Percentiles rank a stretch among this genome's conserved stretches.
Conservation (phyloP, 169 alveolate genomes). For the Cryptosporidium canis region DNA sequence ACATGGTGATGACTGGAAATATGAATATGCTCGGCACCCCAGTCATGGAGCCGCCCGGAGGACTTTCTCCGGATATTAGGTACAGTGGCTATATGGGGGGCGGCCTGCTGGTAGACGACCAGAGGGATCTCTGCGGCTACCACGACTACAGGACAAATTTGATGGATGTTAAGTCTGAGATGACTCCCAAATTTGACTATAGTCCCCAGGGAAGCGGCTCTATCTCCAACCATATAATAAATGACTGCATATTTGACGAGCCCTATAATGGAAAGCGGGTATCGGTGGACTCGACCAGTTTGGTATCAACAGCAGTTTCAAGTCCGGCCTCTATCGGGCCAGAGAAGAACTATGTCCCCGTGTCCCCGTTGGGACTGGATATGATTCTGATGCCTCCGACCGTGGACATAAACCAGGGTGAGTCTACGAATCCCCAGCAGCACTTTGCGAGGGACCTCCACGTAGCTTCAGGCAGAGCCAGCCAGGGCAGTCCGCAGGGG, state of each 20-base stretch:
- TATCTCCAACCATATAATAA: not conserved
- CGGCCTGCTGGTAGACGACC: conserved; percentile 10
- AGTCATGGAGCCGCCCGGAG: conserved; percentile 3
- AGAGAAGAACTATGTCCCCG: conserved; percentile 38
- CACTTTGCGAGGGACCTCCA: not conserved
- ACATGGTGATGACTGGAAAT: not conserved
- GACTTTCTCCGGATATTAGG: not conserved
- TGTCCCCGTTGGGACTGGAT: conserved; percentile 20
- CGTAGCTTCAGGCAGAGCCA: not conserved
- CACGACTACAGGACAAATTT: conserved; percentile 11
- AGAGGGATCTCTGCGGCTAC: conserved; percentile 7
- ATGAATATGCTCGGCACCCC: not conserved
- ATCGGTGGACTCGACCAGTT: conserved; percentile 37
- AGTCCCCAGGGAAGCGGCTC: not conserved
- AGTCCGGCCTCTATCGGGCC: conserved; percentile 71
- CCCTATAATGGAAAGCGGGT: conserved; percentile 8
- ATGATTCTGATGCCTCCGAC: conserved; percentile 62
- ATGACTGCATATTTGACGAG: conserved; percentile 21
- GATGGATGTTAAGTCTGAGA: conserved; percentile 14
- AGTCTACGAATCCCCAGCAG: not conserved
- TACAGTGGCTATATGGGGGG: not conserved
- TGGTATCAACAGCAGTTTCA: conserved; percentile 56
- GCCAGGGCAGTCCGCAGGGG: not conserved
- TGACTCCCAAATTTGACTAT: conserved; percentile 8
- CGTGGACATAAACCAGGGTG: conserved; percentile 16